phyloP scores from a whole-genome alignment of 306 rosid species.

The Casuarina cunninghamiana region DNA sequence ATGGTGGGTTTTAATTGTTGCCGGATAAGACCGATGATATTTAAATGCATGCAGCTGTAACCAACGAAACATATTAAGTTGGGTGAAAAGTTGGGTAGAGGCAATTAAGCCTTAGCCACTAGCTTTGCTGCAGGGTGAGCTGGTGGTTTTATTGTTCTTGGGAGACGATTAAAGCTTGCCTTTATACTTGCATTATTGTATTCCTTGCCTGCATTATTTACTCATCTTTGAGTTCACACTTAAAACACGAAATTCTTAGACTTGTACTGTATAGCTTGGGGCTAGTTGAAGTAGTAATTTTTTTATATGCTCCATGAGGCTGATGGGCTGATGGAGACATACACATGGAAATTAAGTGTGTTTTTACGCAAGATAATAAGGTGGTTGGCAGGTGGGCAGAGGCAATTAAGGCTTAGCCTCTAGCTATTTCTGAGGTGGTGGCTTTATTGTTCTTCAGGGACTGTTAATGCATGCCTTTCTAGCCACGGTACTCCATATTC shows the following conservation, averaged over 20 bases:
- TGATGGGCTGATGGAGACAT: too few species aligned
- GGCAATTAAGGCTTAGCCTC: slow-evolving; percentile 57
- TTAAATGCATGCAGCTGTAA: slow-evolving; percentile 67
- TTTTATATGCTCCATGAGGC: not conserved
- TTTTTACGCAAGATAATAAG: slow-evolving; percentile 13
- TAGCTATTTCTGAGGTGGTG: slow-evolving; percentile 29
- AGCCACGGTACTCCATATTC: not conserved
- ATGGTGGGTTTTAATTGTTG: slow-evolving; percentile 45
- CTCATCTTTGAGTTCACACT: not conserved
- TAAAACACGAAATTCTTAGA: not conserved
- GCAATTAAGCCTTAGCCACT: slow-evolving; percentile 57
- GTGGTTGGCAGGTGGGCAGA: slow-evolving; percentile 61
- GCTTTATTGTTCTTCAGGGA: slow-evolving; percentile 27
- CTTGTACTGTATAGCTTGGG: too few species aligned
- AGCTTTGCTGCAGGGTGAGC: slow-evolving; percentile 26
- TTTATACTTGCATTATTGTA: not conserved
- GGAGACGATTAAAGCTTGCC: slow-evolving; percentile 28
- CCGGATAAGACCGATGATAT: slow-evolving; percentile 50
- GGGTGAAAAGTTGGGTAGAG: slow-evolving; percentile 60
- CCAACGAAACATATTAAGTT: slow-evolving; percentile 51
- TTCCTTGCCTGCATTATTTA: not conserved
- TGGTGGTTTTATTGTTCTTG: slow-evolving; percentile 24
- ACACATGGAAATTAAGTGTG: too few species aligned
- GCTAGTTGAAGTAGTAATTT: too few species aligned
- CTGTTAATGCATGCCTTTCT: slow-evolving; percentile 24